Percentiles rank a stretch among this genome's conserved stretches.
These are phyloP conservation scores for Spiraea crenata DNA, from an alignment of 331 rosid species.

Conservation along the genomic window DNA sequence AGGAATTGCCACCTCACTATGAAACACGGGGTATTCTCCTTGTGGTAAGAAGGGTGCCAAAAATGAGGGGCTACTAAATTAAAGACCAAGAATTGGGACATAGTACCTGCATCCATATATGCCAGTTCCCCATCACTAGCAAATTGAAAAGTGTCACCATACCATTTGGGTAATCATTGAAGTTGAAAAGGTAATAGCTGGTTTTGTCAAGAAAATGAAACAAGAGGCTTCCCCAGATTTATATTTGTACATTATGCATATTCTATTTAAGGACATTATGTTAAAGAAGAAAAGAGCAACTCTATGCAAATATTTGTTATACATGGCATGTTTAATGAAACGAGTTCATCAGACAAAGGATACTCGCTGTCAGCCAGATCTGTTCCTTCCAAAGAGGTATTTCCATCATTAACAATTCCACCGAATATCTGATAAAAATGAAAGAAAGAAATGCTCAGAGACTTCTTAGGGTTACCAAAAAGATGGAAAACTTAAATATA, in stretches of 20 bases:
- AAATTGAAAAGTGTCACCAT: slow-evolving; percentile 99
- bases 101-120: slow-evolving; percentile 72
- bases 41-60: no score
- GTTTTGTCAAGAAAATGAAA: slow-evolving; percentile 60
- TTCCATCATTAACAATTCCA: slow-evolving; percentile 85
- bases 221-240: neutral
- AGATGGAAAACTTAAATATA: neutral
- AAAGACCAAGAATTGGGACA: slow-evolving; percentile 5
- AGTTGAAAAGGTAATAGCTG: slow-evolving; percentile 87
- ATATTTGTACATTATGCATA: neutral
- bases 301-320: neutral
- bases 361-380: slow-evolving; percentile 76
- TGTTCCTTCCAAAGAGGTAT: slow-evolving; percentile 57
- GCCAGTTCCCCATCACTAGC: slow-evolving; percentile 84
- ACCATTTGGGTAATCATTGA: slow-evolving; percentile 94
- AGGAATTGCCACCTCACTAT: neutral
- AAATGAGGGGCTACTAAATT: neutral
- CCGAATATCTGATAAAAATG: slow-evolving; percentile 64
- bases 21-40: neutral
- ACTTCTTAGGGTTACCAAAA: neutral
- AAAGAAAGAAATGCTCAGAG: slow-evolving; percentile 13
- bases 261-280: neutral
- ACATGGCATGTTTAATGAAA: slow-evolving; percentile 17
- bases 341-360: slow-evolving; percentile 49
- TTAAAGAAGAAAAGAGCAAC: neutral